Conservation (phyloP, 371 early-diverging fungal species). For the Phascolomyces articulosus region DNA sequence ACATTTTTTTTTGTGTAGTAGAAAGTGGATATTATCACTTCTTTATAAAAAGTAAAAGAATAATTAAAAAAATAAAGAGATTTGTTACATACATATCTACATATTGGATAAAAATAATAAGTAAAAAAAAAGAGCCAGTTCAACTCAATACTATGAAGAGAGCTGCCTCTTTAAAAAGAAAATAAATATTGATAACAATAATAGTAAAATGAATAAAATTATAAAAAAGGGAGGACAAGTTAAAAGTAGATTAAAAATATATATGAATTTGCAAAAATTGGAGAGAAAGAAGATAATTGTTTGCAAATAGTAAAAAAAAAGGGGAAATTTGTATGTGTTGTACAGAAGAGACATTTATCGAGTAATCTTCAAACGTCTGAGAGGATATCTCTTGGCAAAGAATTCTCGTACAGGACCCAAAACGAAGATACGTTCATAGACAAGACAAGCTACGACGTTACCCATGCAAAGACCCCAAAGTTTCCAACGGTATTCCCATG, state of each 20-base stretch:
- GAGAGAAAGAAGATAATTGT: too few relatives aligned
- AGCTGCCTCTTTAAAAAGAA: too few relatives aligned
- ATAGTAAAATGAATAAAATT: background rate
- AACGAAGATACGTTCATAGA: constrained; percentile 54
- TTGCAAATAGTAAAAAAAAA: too few relatives aligned
- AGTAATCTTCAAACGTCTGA: constrained; percentile 30
- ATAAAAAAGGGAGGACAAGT: background rate
- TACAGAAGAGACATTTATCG: too few relatives aligned
- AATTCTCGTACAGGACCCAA: constrained; percentile 47
- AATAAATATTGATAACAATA: background rate
- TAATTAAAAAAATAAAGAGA: background rate
- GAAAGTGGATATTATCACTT: too few relatives aligned
- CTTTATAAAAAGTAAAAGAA: background rate
- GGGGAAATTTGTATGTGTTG: too few relatives aligned
- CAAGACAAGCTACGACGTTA: constrained; percentile 37
- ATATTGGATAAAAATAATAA: background rate
- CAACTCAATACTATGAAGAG: too few relatives aligned
- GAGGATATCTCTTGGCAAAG: constrained; percentile 36
- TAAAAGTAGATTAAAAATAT: too few relatives aligned
- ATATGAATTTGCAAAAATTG: too few relatives aligned
- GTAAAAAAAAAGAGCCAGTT: background rate
- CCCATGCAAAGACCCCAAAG: constrained; percentile 57
- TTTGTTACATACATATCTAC: background rate
- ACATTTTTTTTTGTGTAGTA: too few relatives aligned
- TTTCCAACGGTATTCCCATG: constrained; percentile 63